Evolutionary conservation across 192 early-diverging fungal genomes (phyloP).

Genomic region (Rhizophagus clarus): DNA sequence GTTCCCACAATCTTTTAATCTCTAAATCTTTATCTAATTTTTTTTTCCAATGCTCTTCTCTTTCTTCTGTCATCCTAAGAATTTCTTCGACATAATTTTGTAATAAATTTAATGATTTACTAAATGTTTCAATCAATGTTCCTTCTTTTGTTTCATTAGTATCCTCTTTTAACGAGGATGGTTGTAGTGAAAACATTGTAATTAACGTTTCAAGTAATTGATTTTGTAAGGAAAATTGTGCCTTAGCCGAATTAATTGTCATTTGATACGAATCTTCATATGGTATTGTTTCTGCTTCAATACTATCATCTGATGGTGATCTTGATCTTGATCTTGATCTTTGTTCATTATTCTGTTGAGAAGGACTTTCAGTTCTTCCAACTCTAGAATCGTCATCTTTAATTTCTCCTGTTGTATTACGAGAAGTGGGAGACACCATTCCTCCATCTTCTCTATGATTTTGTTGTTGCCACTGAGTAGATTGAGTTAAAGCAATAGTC

Average conservation of each 20-base stretch:
- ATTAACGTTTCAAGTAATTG: constrained; percentile 55
- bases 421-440: constrained; percentile 30
- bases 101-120: constrained; percentile 7
- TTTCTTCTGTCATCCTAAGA: constrained; percentile 44
- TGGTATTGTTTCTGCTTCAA: constrained; percentile 34
- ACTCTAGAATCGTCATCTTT: constrained; percentile 17
- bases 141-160: neutral
- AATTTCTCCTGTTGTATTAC: neutral
- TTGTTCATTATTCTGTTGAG: neutral
- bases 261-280: constrained; percentile 50
- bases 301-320: constrained; percentile 25
- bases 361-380: neutral
- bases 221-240: constrained; percentile 63
- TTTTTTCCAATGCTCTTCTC: constrained; percentile 48
- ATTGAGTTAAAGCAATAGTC: constrained; percentile 77
- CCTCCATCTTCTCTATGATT: constrained; percentile 12
- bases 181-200: constrained; percentile 9
- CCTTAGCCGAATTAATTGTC: constrained; percentile 52
- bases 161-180: neutral
- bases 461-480: constrained; percentile 70
- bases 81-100: constrained; percentile 36
- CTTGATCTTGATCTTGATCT: constrained; percentile 13
- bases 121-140: constrained; percentile 17
- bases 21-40: constrained; percentile 50
- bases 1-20: constrained; percentile 49